Percentiles rank a stretch among this genome's conserved stretches.
Evolutionary conservation across 805 yeast species (phyloP).

Genomic region (Cyberlindnera xishuangbannaensis): DNA sequence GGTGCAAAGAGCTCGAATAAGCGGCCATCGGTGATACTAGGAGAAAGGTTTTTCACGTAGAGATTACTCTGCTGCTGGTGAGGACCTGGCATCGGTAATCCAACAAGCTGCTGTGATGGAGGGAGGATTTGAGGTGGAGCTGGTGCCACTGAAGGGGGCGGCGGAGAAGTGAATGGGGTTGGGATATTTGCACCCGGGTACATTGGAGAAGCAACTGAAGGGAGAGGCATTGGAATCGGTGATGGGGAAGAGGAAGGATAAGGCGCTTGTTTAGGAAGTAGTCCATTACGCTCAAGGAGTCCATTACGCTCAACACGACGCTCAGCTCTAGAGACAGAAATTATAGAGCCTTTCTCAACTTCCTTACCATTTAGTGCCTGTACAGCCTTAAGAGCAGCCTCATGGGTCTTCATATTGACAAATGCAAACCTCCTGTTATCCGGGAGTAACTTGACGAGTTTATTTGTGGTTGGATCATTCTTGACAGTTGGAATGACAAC

Average conservation of each 20-base stretch:
- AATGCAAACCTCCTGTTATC: constrained; percentile 36
- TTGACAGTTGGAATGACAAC: constrained; percentile 43
- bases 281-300: too few relatives aligned
- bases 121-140: constrained; percentile 2
- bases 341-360: constrained; percentile 25
- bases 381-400: constrained; percentile 41
- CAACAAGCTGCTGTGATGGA: constrained; percentile 4
- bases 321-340: constrained; percentile 42
- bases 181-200: constrained; percentile 6
- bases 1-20: constrained; percentile 33
- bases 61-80: constrained; percentile 60
- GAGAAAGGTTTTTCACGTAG: constrained; percentile 57
- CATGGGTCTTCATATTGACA: constrained; percentile 41
- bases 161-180: too few relatives aligned
- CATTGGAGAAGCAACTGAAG: constrained; percentile 1
- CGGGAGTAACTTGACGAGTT: background rate
- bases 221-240: constrained; percentile 3
- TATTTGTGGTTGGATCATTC: background rate
- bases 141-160: too few relatives aligned
- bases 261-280: background rate
- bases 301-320: constrained; percentile 31
- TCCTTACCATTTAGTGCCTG: constrained; percentile 40
- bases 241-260: constrained; percentile 6
- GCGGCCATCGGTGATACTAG: constrained; percentile 45
- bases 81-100: constrained; percentile 38